Evolutionary conservation across 257 asterid genomes (phyloP).

Genomic region (Scutellaria minor): DNA sequence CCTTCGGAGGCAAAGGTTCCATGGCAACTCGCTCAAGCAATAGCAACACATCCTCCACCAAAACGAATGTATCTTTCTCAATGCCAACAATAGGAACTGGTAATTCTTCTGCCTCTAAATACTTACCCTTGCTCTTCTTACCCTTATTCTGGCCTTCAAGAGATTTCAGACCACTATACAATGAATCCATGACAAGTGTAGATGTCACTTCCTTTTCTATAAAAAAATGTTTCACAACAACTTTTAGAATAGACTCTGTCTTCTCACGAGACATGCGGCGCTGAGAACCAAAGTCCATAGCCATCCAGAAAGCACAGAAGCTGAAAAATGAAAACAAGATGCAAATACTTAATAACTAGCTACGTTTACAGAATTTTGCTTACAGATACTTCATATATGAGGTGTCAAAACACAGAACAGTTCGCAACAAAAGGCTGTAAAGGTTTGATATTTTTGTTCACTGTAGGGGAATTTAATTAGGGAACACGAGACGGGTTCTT

Average conservation of each 20-base stretch:
- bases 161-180: conserved; percentile 92
- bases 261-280: conserved; percentile 74
- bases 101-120: conserved; percentile 57
- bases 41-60: conserved; percentile 86
- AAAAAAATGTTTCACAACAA: conserved; percentile 83
- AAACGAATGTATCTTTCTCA: conserved; percentile 70
- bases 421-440: neutral
- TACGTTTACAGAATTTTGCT: neutral
- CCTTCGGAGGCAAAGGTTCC: conserved; percentile 95
- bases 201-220: conserved; percentile 96
- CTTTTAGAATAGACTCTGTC: conserved; percentile 77
- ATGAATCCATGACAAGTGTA: conserved; percentile 94
- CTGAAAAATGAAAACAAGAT: conserved; percentile 52
- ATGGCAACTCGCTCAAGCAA: conserved; percentile 87
- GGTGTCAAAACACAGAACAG: neutral
- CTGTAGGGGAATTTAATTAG: neutral
- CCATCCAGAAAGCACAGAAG: conserved; percentile 86
- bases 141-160: conserved; percentile 76
- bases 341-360: conserved; percentile 22
- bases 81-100: conserved; percentile 65
- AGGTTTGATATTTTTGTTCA: neutral
- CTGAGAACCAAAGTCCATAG: conserved; percentile 69
- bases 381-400: neutral
- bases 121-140: conserved; percentile 65
- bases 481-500: neutral